phyloP scores from a whole-genome alignment of 2,329 filamentous ascomycete genomes.

The Aspergillus clavatus region DNA sequence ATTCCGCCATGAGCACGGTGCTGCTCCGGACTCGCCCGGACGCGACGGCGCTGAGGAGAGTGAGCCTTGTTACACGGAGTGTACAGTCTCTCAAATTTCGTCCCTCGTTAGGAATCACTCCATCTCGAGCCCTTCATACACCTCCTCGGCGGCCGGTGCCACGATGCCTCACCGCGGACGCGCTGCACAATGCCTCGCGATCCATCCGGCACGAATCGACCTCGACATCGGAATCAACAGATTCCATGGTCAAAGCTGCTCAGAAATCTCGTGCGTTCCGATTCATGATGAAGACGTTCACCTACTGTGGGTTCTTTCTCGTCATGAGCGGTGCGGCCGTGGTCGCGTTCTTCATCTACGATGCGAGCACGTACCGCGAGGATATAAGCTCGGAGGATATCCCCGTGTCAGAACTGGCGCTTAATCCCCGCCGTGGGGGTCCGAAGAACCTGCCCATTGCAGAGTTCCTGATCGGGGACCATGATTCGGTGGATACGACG shows the following conservation, averaged over 20 bases:
- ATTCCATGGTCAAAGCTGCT: slow-evolving; percentile 15
- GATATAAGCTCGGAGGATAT: slow-evolving; percentile 64
- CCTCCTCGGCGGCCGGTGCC: slow-evolving; percentile 16
- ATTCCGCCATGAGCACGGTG: slow-evolving; percentile 28
- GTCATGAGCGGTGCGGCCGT: slow-evolving; percentile 65
- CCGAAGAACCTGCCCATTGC: slow-evolving; percentile 94
- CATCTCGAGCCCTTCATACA: slow-evolving; percentile 21
- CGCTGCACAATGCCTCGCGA: slow-evolving; percentile 18
- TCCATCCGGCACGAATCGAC: slow-evolving; percentile 32
- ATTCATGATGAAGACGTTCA: slow-evolving; percentile 65
- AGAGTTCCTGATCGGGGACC: slow-evolving; percentile 81
- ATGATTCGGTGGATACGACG: slow-evolving; percentile 67
- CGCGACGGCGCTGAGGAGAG: slow-evolving; percentile 23
- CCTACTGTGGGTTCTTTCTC: slow-evolving; percentile 70
- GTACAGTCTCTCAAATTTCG: slow-evolving; percentile 14
- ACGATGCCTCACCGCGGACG: slow-evolving; percentile 20
- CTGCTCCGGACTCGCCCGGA: slow-evolving; percentile 29
- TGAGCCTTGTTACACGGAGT: slow-evolving; percentile 19
- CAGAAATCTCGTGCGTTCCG: slow-evolving; percentile 36
- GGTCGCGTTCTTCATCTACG: slow-evolving; percentile 85
- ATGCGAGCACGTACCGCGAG: slow-evolving; percentile 84
- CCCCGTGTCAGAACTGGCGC: slow-evolving; percentile 74
- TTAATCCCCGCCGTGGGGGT: slow-evolving; percentile 75
- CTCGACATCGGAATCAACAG: slow-evolving; percentile 25
- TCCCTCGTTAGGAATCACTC: slow-evolving; percentile 9